These are phyloP conservation scores for Populus euphratica DNA, from an alignment of 345 rosid species.

Conservation along the genomic window DNA sequence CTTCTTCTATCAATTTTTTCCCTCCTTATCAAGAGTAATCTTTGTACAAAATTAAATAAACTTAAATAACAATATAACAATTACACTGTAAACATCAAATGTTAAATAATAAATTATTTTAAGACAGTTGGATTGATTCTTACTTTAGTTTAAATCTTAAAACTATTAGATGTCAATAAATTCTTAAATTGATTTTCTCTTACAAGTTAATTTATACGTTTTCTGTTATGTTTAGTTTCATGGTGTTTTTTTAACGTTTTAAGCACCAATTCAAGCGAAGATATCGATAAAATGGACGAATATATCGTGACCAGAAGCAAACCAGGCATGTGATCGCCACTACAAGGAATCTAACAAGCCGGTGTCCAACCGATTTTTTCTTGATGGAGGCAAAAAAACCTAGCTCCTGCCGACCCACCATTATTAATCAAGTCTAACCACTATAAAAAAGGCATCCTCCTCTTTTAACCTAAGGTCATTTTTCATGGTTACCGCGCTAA, in stretches of 20 bases:
- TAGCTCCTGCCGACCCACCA: constrained; percentile 5
- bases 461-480: background rate
- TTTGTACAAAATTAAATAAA: no score
- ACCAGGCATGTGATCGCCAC: background rate
- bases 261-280: background rate
- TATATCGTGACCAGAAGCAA: background rate
- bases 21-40: no score
- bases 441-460: background rate
- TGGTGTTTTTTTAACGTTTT: background rate
- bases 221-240: no score
- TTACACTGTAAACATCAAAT: no score
- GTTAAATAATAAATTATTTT: no score
- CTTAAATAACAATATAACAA: no score
- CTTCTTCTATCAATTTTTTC: no score
- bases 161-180: no score
- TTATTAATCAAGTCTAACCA: background rate
- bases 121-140: no score
- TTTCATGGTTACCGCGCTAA: background rate
- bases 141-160: no score
- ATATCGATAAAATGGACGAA: background rate
- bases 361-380: background rate
- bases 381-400: background rate
- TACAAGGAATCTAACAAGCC: background rate
- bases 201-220: no score
- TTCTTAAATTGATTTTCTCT: no score